Base-by-base conservation (phyloP, 371 early-diverging fungal species). In the Mortierella sp. region DNA sequence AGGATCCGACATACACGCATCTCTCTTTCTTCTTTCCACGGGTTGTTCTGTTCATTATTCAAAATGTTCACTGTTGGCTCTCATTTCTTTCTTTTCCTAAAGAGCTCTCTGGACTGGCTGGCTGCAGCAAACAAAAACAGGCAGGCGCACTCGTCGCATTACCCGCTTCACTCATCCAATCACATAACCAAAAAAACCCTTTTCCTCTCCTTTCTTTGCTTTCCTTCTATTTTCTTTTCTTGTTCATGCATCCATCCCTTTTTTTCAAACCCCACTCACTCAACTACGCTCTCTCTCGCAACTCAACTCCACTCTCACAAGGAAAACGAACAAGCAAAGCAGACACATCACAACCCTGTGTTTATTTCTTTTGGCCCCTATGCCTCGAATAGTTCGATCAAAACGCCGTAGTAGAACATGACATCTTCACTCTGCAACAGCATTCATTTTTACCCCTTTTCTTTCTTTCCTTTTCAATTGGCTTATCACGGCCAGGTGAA, bases 381-480 rank as follows among this genome's bases (percentile, higher is more conserved):
- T 42, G 44, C 44, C 74, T 50, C n/a, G 45, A 42, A 44, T 73
- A 21, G 57, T n/a, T 42, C 44, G 21, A 55, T 19, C 24, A 24
- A 58, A 58, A 28, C 9, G 24, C 68, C 42, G 68, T 38, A 65
- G 65, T 65, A 65, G 68, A 65, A 65, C 68, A 65, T 65, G 68
- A 65, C 68, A 65, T 65, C 68, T 65, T 65, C 68, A 65, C 68
- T 28, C 6, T 26, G 42, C 42, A 74, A 63, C 63, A 28, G 31
- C 34, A 63, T 63, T 31, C 63, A 63, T 63, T 14, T 63, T 63
- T 34, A 63, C 63, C 63, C 63, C 31, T 63, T 63, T 57, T n/a
- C 44, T 38, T 28, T 38, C 55, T 28, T 47, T 50, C 28, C 42
- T 24, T 24, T 38, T 34, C 38, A 65, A 65, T 65, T 65, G 68